Conservation (phyloP, 116 monocot genomes). For the Trichopus zeylanicus region DNA sequence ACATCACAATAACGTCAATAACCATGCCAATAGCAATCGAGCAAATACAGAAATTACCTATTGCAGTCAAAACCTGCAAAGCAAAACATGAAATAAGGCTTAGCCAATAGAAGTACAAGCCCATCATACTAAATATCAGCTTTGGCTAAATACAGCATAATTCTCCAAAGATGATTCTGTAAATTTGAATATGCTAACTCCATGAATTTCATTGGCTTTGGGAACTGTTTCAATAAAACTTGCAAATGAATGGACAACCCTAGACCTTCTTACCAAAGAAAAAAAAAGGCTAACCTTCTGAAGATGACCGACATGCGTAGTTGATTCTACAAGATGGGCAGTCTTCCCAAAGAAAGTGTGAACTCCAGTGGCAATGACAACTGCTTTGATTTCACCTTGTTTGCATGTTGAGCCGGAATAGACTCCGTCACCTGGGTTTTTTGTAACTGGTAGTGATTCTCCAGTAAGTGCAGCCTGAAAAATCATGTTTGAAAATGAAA, state of each 20-base stretch:
- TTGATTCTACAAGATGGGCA: slow-evolving; percentile 75
- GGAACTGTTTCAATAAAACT: not conserved
- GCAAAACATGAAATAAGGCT: not conserved
- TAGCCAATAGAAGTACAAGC: not conserved
- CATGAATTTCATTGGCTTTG: not conserved
- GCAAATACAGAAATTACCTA: slow-evolving; percentile 81
- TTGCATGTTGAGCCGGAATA: slow-evolving; percentile 85
- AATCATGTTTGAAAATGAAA: not conserved
- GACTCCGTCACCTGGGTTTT: slow-evolving; percentile 76
- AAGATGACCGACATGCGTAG: slow-evolving; percentile 79
- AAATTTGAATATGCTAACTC: no score
- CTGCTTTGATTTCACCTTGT: slow-evolving; percentile 74
- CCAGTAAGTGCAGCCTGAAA: slow-evolving; percentile 44
- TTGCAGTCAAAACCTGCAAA: slow-evolving; percentile 63
- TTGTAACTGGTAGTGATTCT: slow-evolving; percentile 89
- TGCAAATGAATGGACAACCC: not conserved
- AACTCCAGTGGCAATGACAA: slow-evolving; percentile 77
- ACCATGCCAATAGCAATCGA: slow-evolving; percentile 72
- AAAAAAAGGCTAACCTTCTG: slow-evolving; percentile 56
- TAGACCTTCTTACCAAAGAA: no score
- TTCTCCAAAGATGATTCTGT: no score
- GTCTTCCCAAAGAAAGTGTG: slow-evolving; percentile 88
- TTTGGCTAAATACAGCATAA: no score
- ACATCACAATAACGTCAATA: slow-evolving; percentile 71
- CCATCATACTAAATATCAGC: no score